A percentile compares a stretch with the other conserved stretches of the same genome.
phyloP scores from a whole-genome alignment of 2,329 filamentous ascomycete species.

The Myotisia sp. region DNA sequence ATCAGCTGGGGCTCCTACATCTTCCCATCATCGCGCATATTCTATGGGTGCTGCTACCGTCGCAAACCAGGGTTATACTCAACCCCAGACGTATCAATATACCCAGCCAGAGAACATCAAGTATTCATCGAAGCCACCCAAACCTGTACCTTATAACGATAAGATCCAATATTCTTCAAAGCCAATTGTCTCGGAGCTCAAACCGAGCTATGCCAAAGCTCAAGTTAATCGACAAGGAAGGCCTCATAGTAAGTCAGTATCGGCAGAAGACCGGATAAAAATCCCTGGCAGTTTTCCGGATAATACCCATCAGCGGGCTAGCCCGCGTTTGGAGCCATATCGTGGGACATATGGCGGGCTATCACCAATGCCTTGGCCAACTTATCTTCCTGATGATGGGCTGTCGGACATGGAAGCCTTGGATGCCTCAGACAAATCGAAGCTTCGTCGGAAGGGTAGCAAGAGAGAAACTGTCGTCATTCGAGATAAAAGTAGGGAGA shows the following conservation, averaged over 20 bases:
- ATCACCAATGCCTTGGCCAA: constrained; percentile 82
- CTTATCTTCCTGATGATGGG: constrained; percentile 45
- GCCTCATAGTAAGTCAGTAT: constrained; percentile 24
- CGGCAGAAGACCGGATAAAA: constrained; percentile 25
- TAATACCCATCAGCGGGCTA: constrained; percentile 48
- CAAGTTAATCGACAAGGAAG: constrained; percentile 11
- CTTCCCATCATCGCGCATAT: constrained; percentile 22
- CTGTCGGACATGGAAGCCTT: constrained; percentile 37
- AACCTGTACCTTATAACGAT: neutral
- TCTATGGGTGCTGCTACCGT: constrained; percentile 16
- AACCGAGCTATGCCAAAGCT: constrained; percentile 7
- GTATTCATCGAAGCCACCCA: constrained; percentile 20
- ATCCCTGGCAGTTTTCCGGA: constrained; percentile 18
- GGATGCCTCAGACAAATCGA: constrained; percentile 14
- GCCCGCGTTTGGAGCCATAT: constrained; percentile 82
- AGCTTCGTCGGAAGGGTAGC: constrained; percentile 12
- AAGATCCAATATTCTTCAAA: constrained; percentile 15
- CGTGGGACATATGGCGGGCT: constrained; percentile 87
- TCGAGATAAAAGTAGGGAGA: constrained; percentile 11
- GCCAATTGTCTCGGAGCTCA: constrained; percentile 16
- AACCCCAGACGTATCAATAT: constrained; percentile 25
- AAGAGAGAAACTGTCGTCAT: constrained; percentile 17
- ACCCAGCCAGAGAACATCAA: constrained; percentile 28
- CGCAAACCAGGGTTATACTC: constrained; percentile 18
- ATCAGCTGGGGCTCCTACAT: constrained; percentile 10